Base-by-base conservation (phyloP, 2,329 filamentous ascomycete genomes). In the Aspergillus viridinutans region DNA sequence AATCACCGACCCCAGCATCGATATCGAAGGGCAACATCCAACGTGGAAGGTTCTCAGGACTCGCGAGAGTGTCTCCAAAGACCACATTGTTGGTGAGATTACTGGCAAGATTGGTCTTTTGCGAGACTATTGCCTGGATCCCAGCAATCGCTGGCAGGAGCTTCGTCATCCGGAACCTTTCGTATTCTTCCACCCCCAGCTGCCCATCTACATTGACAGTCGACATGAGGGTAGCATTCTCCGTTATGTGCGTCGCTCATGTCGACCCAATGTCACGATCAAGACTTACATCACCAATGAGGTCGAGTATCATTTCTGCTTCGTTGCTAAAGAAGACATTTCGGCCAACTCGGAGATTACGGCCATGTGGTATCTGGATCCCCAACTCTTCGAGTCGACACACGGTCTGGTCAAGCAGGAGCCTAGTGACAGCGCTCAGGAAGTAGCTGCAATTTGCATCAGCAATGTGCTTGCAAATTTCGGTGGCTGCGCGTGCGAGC, bases 171-270 rank as follows among this genome's bases (percentile, higher is more conserved):
- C 80, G 1, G 77, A 80, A 55, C 90, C 90, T 0, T 92, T 92
- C 65, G 89, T 93, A 25, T 90, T 92, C 70, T 93, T 97, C 74
- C 92, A 95, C 67, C 90, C 92, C 1, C 83, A 87, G 57, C 84
- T 97, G 8, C 93, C 93, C 0, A 83, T 99, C 12, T 96, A 92
- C 75, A 94, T 99, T 67, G 94, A 97, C 73, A 94, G 92, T 9
- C 84, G 94, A 58, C 85, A 85, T 70, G 91, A 96, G 76, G 94
- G 93, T 23, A 96, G 90, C 4, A 79, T 86, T 38, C 86, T 94
- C 56, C 89, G 94, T 48, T 97, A 94, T 70, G 86, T 95, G n/a
- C 86, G 94, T 56, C 85, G 93, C 63, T 97, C 94, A 67, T 99
- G 94, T 77, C 86, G 85, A 59, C 90, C 94, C 1, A 99, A 97